Percentiles rank a stretch among this genome's conserved stretches.
These are phyloP conservation scores for Colletotrichum tamarilloi DNA, from an alignment of 2,329 filamentous ascomycete species.

Conservation along the genomic window DNA sequence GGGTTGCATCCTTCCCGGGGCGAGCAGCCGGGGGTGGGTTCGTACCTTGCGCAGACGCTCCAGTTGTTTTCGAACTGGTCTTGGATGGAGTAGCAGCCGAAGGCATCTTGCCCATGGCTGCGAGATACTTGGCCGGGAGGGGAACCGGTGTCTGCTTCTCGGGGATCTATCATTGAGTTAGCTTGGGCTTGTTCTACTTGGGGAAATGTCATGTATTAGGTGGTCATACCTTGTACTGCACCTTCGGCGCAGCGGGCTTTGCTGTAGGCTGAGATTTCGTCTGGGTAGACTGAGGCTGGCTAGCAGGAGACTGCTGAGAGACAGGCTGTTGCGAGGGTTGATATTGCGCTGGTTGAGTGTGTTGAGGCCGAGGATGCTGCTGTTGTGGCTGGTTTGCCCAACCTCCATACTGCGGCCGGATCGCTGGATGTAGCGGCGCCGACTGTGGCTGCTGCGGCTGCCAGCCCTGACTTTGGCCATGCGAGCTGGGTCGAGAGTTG, in stretches of 20 bases:
- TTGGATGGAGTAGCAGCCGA: conserved; percentile 35
- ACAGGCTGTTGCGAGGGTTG: conserved; percentile 39
- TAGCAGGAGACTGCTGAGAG: conserved; percentile 5
- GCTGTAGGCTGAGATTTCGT: conserved; percentile 11
- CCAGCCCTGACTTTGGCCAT: conserved; percentile 28
- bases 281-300: neutral
- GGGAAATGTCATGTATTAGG: neutral
- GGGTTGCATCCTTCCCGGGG: neutral
- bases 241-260: conserved; percentile 32
- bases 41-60: neutral
- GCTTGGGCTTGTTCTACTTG: conserved; percentile 28
- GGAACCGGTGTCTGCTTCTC: conserved; percentile 57
- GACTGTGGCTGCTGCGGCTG: conserved; percentile 35
- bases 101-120: conserved; percentile 50
- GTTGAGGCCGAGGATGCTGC: neutral
- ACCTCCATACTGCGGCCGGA: conserved; percentile 44
- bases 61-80: neutral
- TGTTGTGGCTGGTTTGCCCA: conserved; percentile 29
- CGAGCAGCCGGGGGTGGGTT: neutral
- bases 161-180: conserved; percentile 45
- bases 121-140: conserved; percentile 54
- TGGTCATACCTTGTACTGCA: conserved; percentile 41
- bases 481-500: conserved; percentile 23
- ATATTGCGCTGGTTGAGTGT: conserved; percentile 32
- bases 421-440: conserved; percentile 49